Conservation (phyloP, 2,329 filamentous ascomycete species). For the Aspergillus fischeri region DNA sequence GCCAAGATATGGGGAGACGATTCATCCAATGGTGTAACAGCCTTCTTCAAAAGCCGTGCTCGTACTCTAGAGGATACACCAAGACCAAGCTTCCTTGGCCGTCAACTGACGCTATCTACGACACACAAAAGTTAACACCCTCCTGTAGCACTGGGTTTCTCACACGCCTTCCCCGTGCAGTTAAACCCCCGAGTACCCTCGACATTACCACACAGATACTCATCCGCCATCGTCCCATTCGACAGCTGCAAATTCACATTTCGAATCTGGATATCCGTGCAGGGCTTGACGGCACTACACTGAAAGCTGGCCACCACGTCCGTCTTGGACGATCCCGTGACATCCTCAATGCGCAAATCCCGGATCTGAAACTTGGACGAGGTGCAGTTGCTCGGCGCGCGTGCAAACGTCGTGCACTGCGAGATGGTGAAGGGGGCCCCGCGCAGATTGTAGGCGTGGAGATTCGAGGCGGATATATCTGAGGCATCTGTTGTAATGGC, state of each 20-base stretch:
- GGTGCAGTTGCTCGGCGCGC: conserved; percentile 35
- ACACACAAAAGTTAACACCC: conserved; percentile 12
- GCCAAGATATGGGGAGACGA: background rate
- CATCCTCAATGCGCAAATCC: conserved; percentile 22
- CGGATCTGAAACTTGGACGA: conserved; percentile 40
- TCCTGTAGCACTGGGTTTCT: conserved; percentile 29
- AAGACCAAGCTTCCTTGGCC: background rate
- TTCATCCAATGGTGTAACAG: no score
- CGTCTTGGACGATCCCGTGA: conserved; percentile 16
- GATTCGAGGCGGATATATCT: conserved; percentile 36
- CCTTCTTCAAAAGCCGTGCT: no score
- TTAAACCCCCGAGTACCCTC: conserved; percentile 16
- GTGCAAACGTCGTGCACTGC: conserved; percentile 39
- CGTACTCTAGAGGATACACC: background rate
- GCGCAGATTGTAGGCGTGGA: conserved; percentile 25
- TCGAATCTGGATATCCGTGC: conserved; percentile 19
- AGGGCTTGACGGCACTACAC: conserved; percentile 28
- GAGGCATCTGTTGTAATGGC: conserved; percentile 20
- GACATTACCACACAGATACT: conserved; percentile 27
- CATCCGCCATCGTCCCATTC: conserved; percentile 15
- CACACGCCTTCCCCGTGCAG: conserved; percentile 22
- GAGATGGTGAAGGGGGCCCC: conserved; percentile 32
- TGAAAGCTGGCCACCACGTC: conserved; percentile 25
- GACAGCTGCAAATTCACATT: conserved; percentile 15
- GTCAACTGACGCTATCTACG: background rate